Base-by-base conservation (phyloP, 179 eudicot species). In the Silene vulgaris region DNA sequence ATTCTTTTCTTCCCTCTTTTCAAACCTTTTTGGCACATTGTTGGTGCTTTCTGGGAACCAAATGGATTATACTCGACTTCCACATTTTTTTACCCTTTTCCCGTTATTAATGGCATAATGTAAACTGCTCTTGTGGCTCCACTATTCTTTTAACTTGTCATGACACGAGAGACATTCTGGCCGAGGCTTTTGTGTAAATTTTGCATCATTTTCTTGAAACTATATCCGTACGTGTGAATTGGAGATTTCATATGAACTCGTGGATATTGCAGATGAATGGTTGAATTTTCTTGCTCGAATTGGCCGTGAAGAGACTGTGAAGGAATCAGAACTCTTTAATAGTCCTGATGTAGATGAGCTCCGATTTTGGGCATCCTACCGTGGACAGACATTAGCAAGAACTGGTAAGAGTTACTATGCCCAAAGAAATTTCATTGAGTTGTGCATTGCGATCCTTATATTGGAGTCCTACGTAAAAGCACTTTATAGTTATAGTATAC, bases 291-390 rank as follows among this genome's bases (percentile, higher is more conserved):
- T 96, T 73, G 87, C 94, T 66, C 92, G 99, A 56, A 96, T 93
- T 79, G 98, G 96, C 28, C 98, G 98, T 60, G 87, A 91, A 86
- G 99, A 96, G 80, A 85, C 83, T 79, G 78, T 96, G 56, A 83
- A 75, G 45, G 99, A 96, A 54, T 77, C 84, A 1, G 98, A 90
- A 65, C 94, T 96, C 79, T 84, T 89, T 84, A 89, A 87, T 79
- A 87, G 85, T 85, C 88, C 90, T 65, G 97, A 96, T 77, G 87
- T 86, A 62, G 92, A 86, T 72, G 99, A 96, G 83, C 89, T 96
- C 11, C 89, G 97, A 30, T 93, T 93, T 78, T 96, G 99, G 99
- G 99, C 99, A 73, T 96, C 99, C 50, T 93, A 90, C 75, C 93
- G 98, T 68, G 99, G 97, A 28, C 99, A 96, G 80, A 93, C 98